phyloP scores from a whole-genome alignment of 2,329 filamentous ascomycete genomes.

The Penicillium corylophilum region DNA sequence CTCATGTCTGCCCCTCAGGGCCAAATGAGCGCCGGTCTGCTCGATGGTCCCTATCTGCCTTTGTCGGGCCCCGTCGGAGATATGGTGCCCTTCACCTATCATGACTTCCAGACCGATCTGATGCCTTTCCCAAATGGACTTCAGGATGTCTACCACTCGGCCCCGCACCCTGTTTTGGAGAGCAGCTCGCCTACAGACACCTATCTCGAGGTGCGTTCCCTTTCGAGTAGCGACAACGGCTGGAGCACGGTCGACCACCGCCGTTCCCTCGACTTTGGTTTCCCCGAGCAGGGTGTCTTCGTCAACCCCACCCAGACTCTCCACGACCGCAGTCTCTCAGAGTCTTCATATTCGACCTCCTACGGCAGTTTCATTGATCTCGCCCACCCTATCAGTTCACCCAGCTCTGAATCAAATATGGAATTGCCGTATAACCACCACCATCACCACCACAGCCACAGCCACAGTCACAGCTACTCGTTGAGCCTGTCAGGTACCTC shows the following conservation, averaged over 20 bases:
- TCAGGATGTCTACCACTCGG: slow-evolving; percentile 42
- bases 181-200: slow-evolving; percentile 72
- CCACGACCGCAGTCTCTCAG: slow-evolving; percentile 81
- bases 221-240: slow-evolving; percentile 81
- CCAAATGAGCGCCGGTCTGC: slow-evolving; percentile 59
- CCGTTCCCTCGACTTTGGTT: slow-evolving; percentile 67
- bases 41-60: slow-evolving; percentile 63
- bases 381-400: slow-evolving; percentile 77
- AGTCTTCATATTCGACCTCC: slow-evolving; percentile 74
- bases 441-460: background rate
- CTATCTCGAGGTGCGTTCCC: slow-evolving; percentile 81
- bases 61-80: slow-evolving; percentile 56
- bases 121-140: slow-evolving; percentile 57
- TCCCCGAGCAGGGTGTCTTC: slow-evolving; percentile 64
- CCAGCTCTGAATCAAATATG: slow-evolving; percentile 71
- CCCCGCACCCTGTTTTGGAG: slow-evolving; percentile 45
- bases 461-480: slow-evolving; percentile 23
- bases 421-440: slow-evolving; percentile 51
- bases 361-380: slow-evolving; percentile 83
- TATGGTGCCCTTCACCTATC: slow-evolving; percentile 69
- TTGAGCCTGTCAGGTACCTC: slow-evolving; percentile 26
- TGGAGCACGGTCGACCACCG: slow-evolving; percentile 81
- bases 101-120: slow-evolving; percentile 73
- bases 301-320: slow-evolving; percentile 91
- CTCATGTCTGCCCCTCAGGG: slow-evolving; percentile 56